Evolutionary conservation across 2,329 filamentous ascomycete genomes (phyloP).

Genomic region (Neocucurbitaria cava): DNA sequence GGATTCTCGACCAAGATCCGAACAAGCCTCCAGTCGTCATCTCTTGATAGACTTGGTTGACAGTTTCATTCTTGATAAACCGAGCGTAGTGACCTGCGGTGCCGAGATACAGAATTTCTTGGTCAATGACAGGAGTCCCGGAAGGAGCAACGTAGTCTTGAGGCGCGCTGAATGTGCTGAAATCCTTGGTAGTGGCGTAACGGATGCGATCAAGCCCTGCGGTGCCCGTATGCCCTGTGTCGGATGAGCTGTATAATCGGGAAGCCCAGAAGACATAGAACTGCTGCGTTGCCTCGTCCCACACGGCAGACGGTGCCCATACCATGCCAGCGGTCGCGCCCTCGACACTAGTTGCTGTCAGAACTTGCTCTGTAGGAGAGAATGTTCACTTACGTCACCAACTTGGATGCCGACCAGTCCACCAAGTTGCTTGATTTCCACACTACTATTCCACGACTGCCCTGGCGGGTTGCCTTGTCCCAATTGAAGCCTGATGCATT

Average conservation of each 20-base stretch:
- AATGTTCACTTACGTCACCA: slow-evolving; percentile 4
- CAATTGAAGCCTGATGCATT: slow-evolving; percentile 10
- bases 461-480: slow-evolving; percentile 13
- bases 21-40: slow-evolving; percentile 10
- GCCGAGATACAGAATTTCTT: slow-evolving; percentile 17
- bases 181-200: slow-evolving; percentile 17
- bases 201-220: slow-evolving; percentile 11
- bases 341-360: slow-evolving; percentile 2
- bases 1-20: slow-evolving; percentile 9
- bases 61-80: slow-evolving; percentile 14
- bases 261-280: slow-evolving; percentile 11
- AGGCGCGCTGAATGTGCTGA: slow-evolving; percentile 5
- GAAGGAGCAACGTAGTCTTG: background rate
- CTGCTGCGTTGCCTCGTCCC: slow-evolving; percentile 7
- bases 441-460: slow-evolving; percentile 13
- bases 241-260: slow-evolving; percentile 6
- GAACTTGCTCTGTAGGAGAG: background rate
- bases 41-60: slow-evolving; percentile 17
- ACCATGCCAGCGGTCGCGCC: slow-evolving; percentile 17
- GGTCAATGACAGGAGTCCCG: slow-evolving; percentile 14
- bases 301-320: slow-evolving; percentile 18
- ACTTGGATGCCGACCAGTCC: slow-evolving; percentile 12
- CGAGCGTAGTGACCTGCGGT: slow-evolving; percentile 13
- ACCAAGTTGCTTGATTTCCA: slow-evolving; percentile 15
- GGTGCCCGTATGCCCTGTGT: slow-evolving; percentile 9